phyloP scores from a whole-genome alignment of 768 basidiomycete species.

The Boletus rubescentipes region DNA sequence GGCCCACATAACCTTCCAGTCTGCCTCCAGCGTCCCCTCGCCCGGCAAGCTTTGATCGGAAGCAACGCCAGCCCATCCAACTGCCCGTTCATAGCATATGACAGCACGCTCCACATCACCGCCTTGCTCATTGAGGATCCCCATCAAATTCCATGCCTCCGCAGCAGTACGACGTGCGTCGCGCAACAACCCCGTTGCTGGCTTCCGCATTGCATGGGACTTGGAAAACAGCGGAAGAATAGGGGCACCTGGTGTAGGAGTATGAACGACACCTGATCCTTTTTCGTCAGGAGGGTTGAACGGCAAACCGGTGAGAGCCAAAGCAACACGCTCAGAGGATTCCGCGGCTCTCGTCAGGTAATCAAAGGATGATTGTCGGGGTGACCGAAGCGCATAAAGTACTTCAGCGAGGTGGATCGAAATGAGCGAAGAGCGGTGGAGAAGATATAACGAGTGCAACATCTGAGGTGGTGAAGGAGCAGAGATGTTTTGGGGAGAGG shows the following conservation, averaged over 20 bases:
- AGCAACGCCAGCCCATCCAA: slow-evolving; percentile 61
- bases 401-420: slow-evolving; percentile 77
- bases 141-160: slow-evolving; percentile 74
- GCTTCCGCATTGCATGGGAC: slow-evolving; percentile 51
- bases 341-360: slow-evolving; percentile 62
- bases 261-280: slow-evolving; percentile 34
- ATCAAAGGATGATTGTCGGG: slow-evolving; percentile 48
- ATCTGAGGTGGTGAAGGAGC: slow-evolving; percentile 53
- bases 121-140: slow-evolving; percentile 55
- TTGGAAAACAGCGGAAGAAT: slow-evolving; percentile 45
- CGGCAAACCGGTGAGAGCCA: slow-evolving; percentile 47
- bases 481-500: slow-evolving; percentile 42
- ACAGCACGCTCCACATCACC: slow-evolving; percentile 43
- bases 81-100: slow-evolving; percentile 65
- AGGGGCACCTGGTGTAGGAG: slow-evolving; percentile 38
- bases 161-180: slow-evolving; percentile 71
- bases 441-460: slow-evolving; percentile 63
- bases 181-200: slow-evolving; percentile 58
- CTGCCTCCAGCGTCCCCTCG: slow-evolving; percentile 54
- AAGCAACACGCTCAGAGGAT: slow-evolving; percentile 64
- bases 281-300: slow-evolving; percentile 35
- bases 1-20: slow-evolving; percentile 60
- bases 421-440: slow-evolving; percentile 73
- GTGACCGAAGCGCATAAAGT: slow-evolving; percentile 46
- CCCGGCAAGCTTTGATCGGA: slow-evolving; percentile 42